Evolutionary conservation across 2,329 filamentous ascomycete species (phyloP).

Genomic region (Aureobasidium zeae): DNA sequence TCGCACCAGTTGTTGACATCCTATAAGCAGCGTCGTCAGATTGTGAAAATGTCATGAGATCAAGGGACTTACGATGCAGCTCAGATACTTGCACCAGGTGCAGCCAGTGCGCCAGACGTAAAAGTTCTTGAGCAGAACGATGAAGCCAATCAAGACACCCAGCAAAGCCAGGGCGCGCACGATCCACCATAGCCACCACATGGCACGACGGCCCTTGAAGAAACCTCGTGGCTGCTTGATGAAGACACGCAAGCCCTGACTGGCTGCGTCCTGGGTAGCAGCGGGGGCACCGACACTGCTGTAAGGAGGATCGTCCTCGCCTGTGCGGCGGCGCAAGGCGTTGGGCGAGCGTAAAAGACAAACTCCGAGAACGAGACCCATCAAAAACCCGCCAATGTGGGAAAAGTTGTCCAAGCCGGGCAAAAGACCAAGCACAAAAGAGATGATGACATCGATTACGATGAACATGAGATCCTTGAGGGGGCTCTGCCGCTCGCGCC

Average conservation of each 20-base stretch:
- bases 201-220: constrained; percentile 82
- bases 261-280: constrained; percentile 9
- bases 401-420: constrained; percentile 95
- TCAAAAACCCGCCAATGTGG: constrained; percentile 91
- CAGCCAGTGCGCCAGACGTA: constrained; percentile 71
- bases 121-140: constrained; percentile 82
- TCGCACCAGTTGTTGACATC: constrained; percentile 61
- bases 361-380: constrained; percentile 79
- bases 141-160: constrained; percentile 73
- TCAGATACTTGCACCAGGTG: constrained; percentile 89
- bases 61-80: constrained; percentile 66
- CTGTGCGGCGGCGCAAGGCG: constrained; percentile 63
- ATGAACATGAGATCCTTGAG: constrained; percentile 82
- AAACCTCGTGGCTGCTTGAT: constrained; percentile 53
- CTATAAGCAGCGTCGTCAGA: constrained; percentile 36
- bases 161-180: constrained; percentile 70
- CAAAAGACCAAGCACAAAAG: constrained; percentile 83
- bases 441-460: constrained; percentile 73
- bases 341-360: constrained; percentile 85
- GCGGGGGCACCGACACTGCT: constrained; percentile 41
- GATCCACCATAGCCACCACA: constrained; percentile 98
- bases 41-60: not conserved
- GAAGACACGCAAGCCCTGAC: constrained; percentile 33
- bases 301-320: constrained; percentile 60
- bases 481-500: constrained; percentile 68